Conservation (phyloP, 176 grass and related monocot genomes). For the Rhynchospora breviuscula region DNA sequence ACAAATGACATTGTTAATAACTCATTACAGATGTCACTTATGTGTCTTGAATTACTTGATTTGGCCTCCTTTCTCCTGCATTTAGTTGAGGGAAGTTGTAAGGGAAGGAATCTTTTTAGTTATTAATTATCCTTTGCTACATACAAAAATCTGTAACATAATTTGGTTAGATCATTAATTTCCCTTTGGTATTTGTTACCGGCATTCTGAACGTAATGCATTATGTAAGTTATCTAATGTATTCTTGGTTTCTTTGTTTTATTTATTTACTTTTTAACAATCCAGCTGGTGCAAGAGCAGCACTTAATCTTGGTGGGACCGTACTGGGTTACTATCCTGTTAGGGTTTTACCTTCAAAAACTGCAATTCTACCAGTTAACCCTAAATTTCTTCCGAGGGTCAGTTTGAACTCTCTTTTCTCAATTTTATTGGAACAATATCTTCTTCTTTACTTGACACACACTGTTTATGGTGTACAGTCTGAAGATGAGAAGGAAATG, state of each 20-base stretch:
- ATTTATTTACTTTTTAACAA: slow-evolving; percentile 27
- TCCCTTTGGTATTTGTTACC: background rate
- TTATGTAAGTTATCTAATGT: background rate
- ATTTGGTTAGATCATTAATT: background rate
- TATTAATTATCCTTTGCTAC: background rate
- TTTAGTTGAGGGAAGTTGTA: background rate
- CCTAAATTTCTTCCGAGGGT: slow-evolving; percentile 87
- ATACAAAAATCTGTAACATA: background rate
- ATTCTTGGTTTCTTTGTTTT: background rate
- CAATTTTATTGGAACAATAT: background rate
- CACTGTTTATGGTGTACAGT: slow-evolving; percentile 29
- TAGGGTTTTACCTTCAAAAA: slow-evolving; percentile 90
- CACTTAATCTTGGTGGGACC: slow-evolving; percentile 62
- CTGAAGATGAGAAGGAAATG: slow-evolving; percentile 85
- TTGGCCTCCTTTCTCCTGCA: background rate
- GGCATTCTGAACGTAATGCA: background rate
- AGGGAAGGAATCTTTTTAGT: background rate
- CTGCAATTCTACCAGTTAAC: slow-evolving; percentile 87
- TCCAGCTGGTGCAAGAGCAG: slow-evolving; percentile 68
- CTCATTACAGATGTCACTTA: background rate
- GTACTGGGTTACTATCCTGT: slow-evolving; percentile 77
- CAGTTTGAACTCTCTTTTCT: slow-evolving; percentile 10
- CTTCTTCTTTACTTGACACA: slow-evolving; percentile 5
- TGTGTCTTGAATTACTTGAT: background rate
- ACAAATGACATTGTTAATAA: background rate